Evolutionary conservation across 805 yeast species (phyloP).

Genomic region (Ogataea degrootiae): DNA sequence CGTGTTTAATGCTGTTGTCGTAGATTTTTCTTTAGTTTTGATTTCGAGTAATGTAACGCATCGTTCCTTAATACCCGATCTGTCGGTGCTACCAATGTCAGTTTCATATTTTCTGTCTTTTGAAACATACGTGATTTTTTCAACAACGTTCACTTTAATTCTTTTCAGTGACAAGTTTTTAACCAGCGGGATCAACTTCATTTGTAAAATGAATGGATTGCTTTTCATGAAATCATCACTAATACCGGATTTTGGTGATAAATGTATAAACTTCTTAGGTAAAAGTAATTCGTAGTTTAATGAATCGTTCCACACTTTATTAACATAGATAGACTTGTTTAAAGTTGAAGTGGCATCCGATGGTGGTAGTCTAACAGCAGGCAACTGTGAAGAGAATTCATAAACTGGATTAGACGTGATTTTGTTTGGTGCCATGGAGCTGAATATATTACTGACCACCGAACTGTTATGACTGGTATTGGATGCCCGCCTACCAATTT

Average conservation of each 20-base stretch:
- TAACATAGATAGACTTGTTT: conserved; percentile 73
- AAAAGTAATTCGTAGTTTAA: conserved; percentile 67
- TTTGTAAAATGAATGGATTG: conserved; percentile 41
- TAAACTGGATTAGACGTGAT: conserved; percentile 18
- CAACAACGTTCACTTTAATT: conserved; percentile 60
- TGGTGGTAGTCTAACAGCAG: conserved; percentile 52
- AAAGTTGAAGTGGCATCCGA: conserved; percentile 51
- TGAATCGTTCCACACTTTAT: conserved; percentile 68
- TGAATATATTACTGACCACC: not conserved
- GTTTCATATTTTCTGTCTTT: conserved; percentile 48
- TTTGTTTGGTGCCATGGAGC: not conserved
- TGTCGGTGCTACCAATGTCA: conserved; percentile 42
- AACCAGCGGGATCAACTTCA: conserved; percentile 62
- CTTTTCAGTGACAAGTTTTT: conserved; percentile 61
- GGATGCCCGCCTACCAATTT: conserved; percentile 15
- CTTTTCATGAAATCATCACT: conserved; percentile 20
- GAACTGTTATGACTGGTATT: not conserved
- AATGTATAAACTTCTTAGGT: conserved; percentile 62
- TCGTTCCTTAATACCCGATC: conserved; percentile 42
- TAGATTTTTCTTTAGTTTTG: conserved; percentile 45
- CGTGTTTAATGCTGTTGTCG: conserved; percentile 41
- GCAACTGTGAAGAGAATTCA: conserved; percentile 35
- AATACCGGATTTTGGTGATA: conserved; percentile 46
- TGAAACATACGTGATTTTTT: conserved; percentile 59
- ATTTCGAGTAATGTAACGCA: conserved; percentile 58